Evolutionary conservation across 1,139 yeast species (phyloP).

Genomic region (Sugiyamaella castrensis): DNA sequence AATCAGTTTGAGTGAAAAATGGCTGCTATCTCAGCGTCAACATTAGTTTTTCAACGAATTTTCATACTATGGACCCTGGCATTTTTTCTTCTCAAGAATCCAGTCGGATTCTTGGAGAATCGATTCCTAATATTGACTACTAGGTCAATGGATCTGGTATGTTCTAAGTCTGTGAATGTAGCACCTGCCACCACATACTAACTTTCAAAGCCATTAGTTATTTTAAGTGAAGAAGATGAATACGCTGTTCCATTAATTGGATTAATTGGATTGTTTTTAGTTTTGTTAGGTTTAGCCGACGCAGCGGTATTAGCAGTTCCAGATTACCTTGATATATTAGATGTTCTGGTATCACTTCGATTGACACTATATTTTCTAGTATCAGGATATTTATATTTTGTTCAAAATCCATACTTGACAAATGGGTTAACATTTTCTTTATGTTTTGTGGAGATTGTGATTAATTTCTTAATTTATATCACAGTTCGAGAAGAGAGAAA

Average conservation of each 20-base stretch:
- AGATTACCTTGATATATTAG: slow-evolving; percentile 50
- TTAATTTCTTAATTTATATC: slow-evolving; percentile 34
- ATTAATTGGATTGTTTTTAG: slow-evolving; percentile 43
- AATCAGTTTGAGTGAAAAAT: slow-evolving; percentile 16
- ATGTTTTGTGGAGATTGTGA: slow-evolving; percentile 46
- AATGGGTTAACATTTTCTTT: slow-evolving; percentile 52
- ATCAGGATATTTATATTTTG: slow-evolving; percentile 43
- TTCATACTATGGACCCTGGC: slow-evolving; percentile 45
- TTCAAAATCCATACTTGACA: slow-evolving; percentile 37
- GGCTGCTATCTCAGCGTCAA: slow-evolving; percentile 30
- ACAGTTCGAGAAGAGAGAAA: slow-evolving; percentile 39
- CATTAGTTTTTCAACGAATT: slow-evolving; percentile 39
- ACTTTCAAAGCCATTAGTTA: not conserved
- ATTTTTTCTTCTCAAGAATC: slow-evolving; percentile 41
- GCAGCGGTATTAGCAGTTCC: slow-evolving; percentile 29
- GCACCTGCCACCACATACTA: slow-evolving; percentile 34
- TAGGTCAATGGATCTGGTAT: slow-evolving; percentile 49
- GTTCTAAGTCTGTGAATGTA: slow-evolving; percentile 30
- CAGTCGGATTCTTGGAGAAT: slow-evolving; percentile 9
- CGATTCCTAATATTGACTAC: slow-evolving; percentile 49
- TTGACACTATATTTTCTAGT: slow-evolving; percentile 53
- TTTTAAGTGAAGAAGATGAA: not conserved
- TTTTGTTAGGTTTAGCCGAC: slow-evolving; percentile 35
- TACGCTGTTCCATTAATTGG: slow-evolving; percentile 36
- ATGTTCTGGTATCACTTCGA: slow-evolving; percentile 66